Conservation (phyloP, 2,329 filamentous ascomycete species). For the Colletotrichum scovillei region DNA sequence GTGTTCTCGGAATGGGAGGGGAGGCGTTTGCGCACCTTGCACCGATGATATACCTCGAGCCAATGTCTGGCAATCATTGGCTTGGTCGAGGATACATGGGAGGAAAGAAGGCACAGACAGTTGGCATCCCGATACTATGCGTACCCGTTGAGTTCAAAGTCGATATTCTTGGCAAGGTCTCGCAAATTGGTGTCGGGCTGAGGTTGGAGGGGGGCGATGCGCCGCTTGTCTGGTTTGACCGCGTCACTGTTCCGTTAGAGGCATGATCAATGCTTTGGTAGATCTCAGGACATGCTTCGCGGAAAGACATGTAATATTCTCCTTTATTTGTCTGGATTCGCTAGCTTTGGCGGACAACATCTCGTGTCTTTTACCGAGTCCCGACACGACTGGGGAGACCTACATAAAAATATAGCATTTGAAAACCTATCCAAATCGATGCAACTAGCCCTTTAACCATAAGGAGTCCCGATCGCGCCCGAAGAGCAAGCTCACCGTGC, state of each 20-base stretch:
- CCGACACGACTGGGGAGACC: too few species aligned
- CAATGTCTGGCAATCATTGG: constrained; percentile 39
- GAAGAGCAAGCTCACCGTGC: not conserved
- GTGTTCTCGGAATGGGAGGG: not conserved
- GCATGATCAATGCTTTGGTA: not conserved
- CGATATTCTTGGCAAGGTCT: not conserved
- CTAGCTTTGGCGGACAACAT: not conserved
- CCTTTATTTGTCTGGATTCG: too few species aligned
- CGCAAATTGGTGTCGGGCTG: constrained; percentile 11
- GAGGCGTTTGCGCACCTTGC: not conserved
- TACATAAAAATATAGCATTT: too few species aligned
- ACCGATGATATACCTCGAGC: constrained; percentile 14
- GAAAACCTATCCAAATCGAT: too few species aligned
- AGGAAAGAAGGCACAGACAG: rapidly evolving
- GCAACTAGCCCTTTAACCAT: not conserved
- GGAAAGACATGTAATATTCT: too few species aligned
- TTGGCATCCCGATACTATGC: not conserved
- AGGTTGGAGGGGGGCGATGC: not conserved
- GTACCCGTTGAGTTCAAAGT: constrained; percentile 15
- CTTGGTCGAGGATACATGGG: constrained; percentile 15
- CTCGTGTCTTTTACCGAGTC: not conserved
- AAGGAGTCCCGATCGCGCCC: not conserved
- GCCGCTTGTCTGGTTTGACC: constrained; percentile 22
- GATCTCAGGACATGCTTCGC: too few species aligned
- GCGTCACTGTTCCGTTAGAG: not conserved